These are phyloP conservation scores for Coemansia sp. DNA, from an alignment of 192 early-diverging fungal genomes.

Conservation along the genomic window DNA sequence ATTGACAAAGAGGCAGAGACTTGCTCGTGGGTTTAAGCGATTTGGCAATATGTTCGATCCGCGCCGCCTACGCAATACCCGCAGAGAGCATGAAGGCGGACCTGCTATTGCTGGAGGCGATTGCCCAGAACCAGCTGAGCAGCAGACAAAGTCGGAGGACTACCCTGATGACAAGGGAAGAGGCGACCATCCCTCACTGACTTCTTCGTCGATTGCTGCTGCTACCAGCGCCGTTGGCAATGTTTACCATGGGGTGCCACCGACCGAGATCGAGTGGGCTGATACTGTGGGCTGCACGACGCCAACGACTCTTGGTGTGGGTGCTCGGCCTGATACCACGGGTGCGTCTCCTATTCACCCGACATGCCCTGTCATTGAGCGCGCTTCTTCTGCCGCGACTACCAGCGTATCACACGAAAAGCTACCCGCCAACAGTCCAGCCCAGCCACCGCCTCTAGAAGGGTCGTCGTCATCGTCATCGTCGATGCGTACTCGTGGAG, in stretches of 20 bases:
- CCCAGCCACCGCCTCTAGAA: conserved; percentile 37
- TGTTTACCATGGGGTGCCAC: neutral
- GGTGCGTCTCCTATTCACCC: neutral
- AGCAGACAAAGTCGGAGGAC: neutral
- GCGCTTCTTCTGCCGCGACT: conserved; percentile 12
- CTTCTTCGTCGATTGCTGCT: neutral
- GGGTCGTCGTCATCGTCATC: conserved; percentile 24
- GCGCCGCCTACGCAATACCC: no score
- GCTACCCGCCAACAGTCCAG: neutral
- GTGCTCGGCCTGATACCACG: neutral
- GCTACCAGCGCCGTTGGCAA: neutral
- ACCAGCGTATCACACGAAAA: conserved; percentile 49
- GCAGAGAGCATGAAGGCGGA: no score
- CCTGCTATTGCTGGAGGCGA: neutral
- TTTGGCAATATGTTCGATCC: conserved; percentile 40
- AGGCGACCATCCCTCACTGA: neutral
- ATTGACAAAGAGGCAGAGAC: conserved; percentile 25
- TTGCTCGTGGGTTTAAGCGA: conserved; percentile 43
- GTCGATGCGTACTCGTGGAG: conserved; percentile 3
- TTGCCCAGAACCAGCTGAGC: neutral
- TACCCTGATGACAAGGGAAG: neutral
- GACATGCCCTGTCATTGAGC: neutral
- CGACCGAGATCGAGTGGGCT: conserved; percentile 6
- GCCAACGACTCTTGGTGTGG: neutral
- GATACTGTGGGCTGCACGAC: conserved; percentile 8